A percentile compares a stretch with the other conserved stretches of the same genome.
phyloP scores from a whole-genome alignment of 306 rosid genomes.

The Quercus wislizeni region DNA sequence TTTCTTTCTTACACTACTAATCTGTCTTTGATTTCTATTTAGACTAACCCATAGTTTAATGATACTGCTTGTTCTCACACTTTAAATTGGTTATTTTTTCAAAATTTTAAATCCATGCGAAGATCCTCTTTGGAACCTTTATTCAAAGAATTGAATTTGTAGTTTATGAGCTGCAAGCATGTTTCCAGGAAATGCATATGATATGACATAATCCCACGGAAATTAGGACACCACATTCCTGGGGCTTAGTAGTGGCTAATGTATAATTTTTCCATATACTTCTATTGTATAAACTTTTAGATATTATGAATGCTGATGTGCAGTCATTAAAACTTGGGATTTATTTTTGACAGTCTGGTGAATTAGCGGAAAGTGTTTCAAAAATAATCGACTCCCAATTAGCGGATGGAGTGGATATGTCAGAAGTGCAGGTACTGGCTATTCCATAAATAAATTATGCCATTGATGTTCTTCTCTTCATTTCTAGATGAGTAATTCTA shows the following conservation, averaged over 20 bases:
- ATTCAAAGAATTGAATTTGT: not conserved
- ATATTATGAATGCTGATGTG: slow-evolving; percentile 17
- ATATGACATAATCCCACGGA: not conserved
- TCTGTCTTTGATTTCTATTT: not conserved
- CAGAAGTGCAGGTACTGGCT: slow-evolving; percentile 86
- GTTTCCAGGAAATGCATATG: not conserved
- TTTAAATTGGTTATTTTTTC: not conserved
- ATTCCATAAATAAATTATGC: slow-evolving; percentile 11
- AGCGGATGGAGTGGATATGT: slow-evolving; percentile 83
- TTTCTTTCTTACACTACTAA: not conserved
- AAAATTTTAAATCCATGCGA: not conserved
- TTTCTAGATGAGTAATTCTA: slow-evolving; percentile 25
- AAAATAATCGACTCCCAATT: slow-evolving; percentile 82
- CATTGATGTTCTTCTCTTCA: slow-evolving; percentile 7
- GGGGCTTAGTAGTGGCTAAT: not conserved
- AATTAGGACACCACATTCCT: not conserved
- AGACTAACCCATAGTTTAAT: not conserved
- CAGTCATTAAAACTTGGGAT: slow-evolving; percentile 22
- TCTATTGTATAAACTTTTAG: not conserved
- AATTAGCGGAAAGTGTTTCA: slow-evolving; percentile 90
- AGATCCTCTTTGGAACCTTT: not conserved
- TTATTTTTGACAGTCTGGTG: slow-evolving; percentile 75
- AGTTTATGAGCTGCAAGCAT: not conserved
- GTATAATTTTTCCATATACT: not conserved
- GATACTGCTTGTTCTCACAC: not conserved